Conservation (phyloP, 192 early-diverging fungal species). For the Coemansia sp. region DNA sequence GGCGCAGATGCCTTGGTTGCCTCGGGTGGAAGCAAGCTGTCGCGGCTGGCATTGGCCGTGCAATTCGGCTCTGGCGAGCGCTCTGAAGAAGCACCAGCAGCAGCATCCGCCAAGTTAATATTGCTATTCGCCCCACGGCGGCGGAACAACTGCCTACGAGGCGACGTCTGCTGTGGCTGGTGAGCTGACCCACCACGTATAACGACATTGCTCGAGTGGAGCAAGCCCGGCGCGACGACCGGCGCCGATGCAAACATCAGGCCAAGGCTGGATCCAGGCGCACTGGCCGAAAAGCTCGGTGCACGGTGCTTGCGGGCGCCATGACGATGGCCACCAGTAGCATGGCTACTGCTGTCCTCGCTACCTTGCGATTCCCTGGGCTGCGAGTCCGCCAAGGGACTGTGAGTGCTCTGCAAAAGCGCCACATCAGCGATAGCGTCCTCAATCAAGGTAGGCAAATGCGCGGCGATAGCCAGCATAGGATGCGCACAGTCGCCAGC, state of each 20-base stretch:
- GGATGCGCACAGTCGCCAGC: constrained; percentile 5
- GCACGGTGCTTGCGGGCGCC: constrained; percentile 8
- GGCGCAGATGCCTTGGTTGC: neutral
- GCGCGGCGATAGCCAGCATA: constrained; percentile 31
- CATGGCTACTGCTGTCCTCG: neutral
- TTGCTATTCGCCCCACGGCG: constrained; percentile 16
- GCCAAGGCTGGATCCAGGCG: constrained; percentile 34
- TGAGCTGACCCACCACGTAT: neutral
- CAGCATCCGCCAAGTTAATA: neutral
- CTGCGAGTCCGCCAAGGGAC: neutral
- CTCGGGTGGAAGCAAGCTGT: neutral
- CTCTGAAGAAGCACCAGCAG: neutral
- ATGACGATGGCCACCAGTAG: constrained; percentile 8
- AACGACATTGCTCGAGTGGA: neutral
- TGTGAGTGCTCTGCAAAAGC: neutral
- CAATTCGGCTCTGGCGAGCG: neutral
- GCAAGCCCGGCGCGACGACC: neutral
- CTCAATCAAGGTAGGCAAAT: constrained; percentile 26
- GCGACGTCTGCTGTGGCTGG: constrained; percentile 11
- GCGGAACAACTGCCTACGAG: constrained; percentile 37
- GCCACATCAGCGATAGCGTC: constrained; percentile 9
- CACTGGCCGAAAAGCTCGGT: constrained; percentile 12
- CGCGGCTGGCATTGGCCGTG: neutral
- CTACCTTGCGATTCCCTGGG: neutral
- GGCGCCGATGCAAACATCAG: constrained; percentile 35